These are phyloP conservation scores for Astragalus glycyphyllos DNA, from an alignment of 306 rosid species.

Conservation along the genomic window DNA sequence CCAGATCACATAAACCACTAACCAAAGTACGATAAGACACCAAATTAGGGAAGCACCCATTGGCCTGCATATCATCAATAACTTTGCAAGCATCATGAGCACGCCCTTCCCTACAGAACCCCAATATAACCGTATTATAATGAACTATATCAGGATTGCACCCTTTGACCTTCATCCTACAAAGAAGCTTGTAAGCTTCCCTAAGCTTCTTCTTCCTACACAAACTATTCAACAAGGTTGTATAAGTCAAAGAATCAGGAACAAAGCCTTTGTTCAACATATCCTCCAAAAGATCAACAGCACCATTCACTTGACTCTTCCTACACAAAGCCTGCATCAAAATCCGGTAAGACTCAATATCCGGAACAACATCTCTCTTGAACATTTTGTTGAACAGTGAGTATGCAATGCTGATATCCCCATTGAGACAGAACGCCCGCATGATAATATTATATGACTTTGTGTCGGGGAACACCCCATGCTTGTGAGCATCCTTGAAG, in stretches of 20 bases:
- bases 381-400: constrained; percentile 80
- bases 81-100: constrained; percentile 80
- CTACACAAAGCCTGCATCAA: constrained; percentile 89
- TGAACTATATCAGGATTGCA: constrained; percentile 91
- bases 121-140: constrained; percentile 75
- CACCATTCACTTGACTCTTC: constrained; percentile 78
- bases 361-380: constrained; percentile 69
- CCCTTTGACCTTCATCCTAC: constrained; percentile 95
- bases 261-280: constrained; percentile 89
- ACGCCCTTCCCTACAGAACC: constrained; percentile 85
- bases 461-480: constrained; percentile 63
- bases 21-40: constrained; percentile 78
- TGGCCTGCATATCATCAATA: constrained; percentile 70
- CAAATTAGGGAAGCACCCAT: constrained; percentile 79
- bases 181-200: constrained; percentile 91
- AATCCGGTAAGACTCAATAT: constrained; percentile 77
- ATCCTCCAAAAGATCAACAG: constrained; percentile 79
- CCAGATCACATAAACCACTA: constrained; percentile 66
- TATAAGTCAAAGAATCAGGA: constrained; percentile 80
- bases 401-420: constrained; percentile 81
- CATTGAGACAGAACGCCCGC: constrained; percentile 68
- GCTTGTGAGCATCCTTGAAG: constrained; percentile 67
- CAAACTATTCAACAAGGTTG: constrained; percentile 88
- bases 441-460: constrained; percentile 74
- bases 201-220: constrained; percentile 87